Base-by-base conservation (phyloP, 2,329 filamentous ascomycete species). In the Westerdykella ornata region DNA sequence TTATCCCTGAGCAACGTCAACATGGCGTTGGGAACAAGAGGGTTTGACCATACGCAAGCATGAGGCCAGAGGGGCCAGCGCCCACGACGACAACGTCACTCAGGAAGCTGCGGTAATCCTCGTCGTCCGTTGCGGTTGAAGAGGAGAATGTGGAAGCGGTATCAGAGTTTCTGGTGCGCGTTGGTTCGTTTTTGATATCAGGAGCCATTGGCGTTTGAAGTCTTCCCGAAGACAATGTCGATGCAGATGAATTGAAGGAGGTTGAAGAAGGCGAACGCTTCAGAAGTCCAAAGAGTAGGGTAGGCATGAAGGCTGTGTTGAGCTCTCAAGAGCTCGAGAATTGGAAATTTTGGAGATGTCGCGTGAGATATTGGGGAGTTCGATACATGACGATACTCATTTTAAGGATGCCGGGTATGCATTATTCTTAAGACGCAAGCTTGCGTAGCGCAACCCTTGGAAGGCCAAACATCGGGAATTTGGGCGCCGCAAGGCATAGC, bases 1-100 rank as follows among this genome's bases (percentile, higher is more conserved):
- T 77, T 74, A 26, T 72, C 70, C 12, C 73, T 76, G 49, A 16
- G 6, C 18, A 12, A 12, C 8, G 32, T 53, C 18, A 53, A 51
- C 39, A 30, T 4, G 6, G 33, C 22, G 28, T 11, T 32, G 11
- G n/a, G n/a, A 18, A 18, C 4, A 33, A 33, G 15, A 4, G 14
- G 6, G 29, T 3, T 35, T 18, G 16, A 13, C 56, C 64, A 16
- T 53, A 68, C 62, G 67, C 67, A 39, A 71, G 65, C 63, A 69
- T 67, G 14, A 71, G 55, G 17, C 68, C 68, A 8, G 66, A 55
- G 1, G 68, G 68, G 12, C 68, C 68, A 36, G 68, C 68, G 14
- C 68, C 68, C 19, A 69, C 67, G 1, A 71, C 63, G 33, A 66
- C 39, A 0, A 67, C 64, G 47, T 67, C 64, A 44, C 63, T 66